Evolutionary conservation across 345 rosid species (phyloP), one percentile per base, ranked within the genome.

Genomic region (Passiflora organensis): DNA sequence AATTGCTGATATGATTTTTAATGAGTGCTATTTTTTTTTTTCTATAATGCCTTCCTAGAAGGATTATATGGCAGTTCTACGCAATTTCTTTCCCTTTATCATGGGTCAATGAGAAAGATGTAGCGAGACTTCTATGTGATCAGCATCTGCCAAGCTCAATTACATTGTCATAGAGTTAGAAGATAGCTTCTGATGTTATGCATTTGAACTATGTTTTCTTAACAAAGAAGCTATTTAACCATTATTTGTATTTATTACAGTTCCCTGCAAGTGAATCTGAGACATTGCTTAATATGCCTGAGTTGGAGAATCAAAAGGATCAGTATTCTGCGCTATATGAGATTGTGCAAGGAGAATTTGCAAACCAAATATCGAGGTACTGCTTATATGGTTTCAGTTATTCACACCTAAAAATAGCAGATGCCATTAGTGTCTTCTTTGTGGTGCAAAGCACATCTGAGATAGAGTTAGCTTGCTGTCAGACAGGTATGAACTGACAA

Each of bases 181-280:
- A 32, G 13, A 20, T 21, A 17, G 13, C 15, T 43, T 47, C 36
- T 41, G 6, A 12, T 44, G n/a, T 53, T 12, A 37, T 9, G 6
- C 43, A 6, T 41, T 17, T 12, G 19, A 36, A 52, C 24, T n/a
- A n/a, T 22, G 48, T 25, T 41, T 42, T 22, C 14, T 19, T 17
- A 13, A 43, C 16, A 12, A 13, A 20, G 21, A 41, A 42, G 43
- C 45, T 17, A 10, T 43, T 19, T 48, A 67, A 52, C 53, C 62
- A 32, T 37, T 23, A n/a, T 72, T 15, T 48, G 32, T 34, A 48
- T 74, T 75, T 55, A 44, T 76, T 83, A 80, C 89, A 91, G 98
- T 88, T 87, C 76, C 89, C 98, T 39, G 82, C 81, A 56, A 73
- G 54, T 72, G 67, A 64, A 66, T 62, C 82, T 3, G 84, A 82